Conservation (phyloP, 2,329 filamentous ascomycete genomes). For the Apiospora malaysiana region DNA sequence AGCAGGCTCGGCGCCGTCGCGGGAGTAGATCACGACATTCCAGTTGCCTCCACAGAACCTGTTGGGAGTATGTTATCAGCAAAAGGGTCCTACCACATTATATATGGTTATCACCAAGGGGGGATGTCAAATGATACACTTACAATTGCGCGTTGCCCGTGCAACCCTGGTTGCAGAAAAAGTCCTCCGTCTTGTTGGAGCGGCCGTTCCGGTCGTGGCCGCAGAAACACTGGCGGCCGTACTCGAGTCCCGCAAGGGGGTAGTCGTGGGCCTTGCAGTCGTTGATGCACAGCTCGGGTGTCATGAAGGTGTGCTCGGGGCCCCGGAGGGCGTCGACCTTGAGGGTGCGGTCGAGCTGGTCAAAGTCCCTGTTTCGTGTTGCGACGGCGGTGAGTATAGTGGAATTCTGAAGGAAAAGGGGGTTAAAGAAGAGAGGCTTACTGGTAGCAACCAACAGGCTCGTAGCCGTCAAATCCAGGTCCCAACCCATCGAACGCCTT, state of each 20-base stretch:
- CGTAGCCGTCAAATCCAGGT: neutral
- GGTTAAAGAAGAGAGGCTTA: neutral
- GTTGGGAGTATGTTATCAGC: neutral
- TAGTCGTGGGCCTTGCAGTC: constrained; percentile 30
- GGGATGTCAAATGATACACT: neutral
- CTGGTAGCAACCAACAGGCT: constrained; percentile 8
- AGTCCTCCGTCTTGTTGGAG: constrained; percentile 4
- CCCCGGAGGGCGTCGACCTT: neutral
- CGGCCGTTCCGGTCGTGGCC: constrained; percentile 26
- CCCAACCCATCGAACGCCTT: neutral
- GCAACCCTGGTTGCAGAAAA: constrained; percentile 7
- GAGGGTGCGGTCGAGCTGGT: neutral
- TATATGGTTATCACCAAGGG: too few species aligned
- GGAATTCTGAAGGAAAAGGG: neutral
- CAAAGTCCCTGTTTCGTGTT: neutral
- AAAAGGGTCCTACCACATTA: neutral
- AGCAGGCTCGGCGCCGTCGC: neutral
- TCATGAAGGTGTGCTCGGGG: constrained; percentile 28
- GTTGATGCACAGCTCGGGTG: constrained; percentile 34
- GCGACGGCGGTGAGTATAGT: neutral
- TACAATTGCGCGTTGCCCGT: constrained; percentile 1
- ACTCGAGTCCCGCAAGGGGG: constrained; percentile 35
- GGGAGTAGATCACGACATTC: neutral
- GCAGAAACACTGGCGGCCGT: constrained; percentile 36
- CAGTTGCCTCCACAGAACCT: constrained; percentile 4